Evolutionary conservation across 306 rosid genomes (phyloP).

Genomic region (Hylodesmum podocarpum): DNA sequence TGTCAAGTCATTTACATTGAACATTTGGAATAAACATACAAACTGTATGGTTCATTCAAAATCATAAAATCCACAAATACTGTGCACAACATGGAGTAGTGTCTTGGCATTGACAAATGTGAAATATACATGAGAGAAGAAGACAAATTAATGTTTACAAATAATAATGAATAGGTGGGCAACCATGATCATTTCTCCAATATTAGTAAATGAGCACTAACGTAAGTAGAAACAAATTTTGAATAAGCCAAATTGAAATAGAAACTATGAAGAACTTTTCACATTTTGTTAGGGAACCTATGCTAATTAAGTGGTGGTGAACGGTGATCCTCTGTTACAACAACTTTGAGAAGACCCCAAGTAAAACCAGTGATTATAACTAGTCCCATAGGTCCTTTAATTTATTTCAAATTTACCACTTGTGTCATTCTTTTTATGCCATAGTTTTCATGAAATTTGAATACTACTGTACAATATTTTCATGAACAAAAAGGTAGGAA

Average conservation of each 20-base stretch:
- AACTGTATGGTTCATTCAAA: too few species aligned
- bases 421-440: neutral
- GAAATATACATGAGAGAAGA: neutral
- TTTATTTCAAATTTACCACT: neutral
- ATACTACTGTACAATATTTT: too few species aligned
- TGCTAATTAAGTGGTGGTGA: too few species aligned
- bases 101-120: neutral
- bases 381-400: neutral
- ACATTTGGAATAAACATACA: too few species aligned
- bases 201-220: neutral
- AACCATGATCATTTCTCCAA: neutral
- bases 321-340: neutral
- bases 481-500: neutral
- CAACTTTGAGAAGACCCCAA: neutral
- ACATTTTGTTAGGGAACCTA: too few species aligned
- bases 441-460: neutral
- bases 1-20: too few species aligned
- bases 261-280: too few species aligned
- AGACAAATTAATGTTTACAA: neutral
- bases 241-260: too few species aligned
- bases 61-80: neutral
- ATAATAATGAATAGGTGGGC: neutral
- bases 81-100: neutral
- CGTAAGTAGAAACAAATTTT: too few species aligned
- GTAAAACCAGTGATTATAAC: neutral